Evolutionary conservation across 2,329 filamentous ascomycete genomes (phyloP), one percentile per base, ranked within the genome.

Genomic region (Aspergillus sp.): DNA sequence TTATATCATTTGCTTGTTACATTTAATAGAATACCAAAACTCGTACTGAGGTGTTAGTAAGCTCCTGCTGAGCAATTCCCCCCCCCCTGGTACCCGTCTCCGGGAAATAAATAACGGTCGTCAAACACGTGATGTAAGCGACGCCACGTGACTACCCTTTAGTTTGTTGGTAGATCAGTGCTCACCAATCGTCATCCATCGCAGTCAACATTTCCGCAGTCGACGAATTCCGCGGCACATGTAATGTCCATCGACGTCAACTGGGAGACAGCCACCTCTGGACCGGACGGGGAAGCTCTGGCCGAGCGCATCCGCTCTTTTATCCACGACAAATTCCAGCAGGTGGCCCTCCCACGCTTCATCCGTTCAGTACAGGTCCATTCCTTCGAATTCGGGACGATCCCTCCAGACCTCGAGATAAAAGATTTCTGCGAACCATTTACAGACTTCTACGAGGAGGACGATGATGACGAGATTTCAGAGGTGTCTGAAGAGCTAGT

Each of bases 401-500:
- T 91, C 44, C 78, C 87, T 35, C 93, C 93, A 1, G 81, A 87
- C 58, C 80, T 98, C 38, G 89, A 94, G 64, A 84, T 98, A 61
- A 97, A 96, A 71, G 93, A 97, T 67, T 90, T 98, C 52, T 94
- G 91, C 59, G 90, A 98, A 65, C 93, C 93, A 2, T 79, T 97
- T 49, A 85, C 90, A 0, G 93, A 98, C 61, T 98, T 98, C 64
- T 98, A 98, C 74, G 93, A 96, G 33, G 85, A 86, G 50, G 78
- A 80, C 19, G 75, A 80, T 22, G 78, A 80, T 35, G 78, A 82
- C 10, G 56, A 65, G 17, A 52, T 60, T 12, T 70, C 68, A 12
- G 65, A 65, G n/a, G 56, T 60, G 10, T 67, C 66, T 2, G 66
- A 67, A 39, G 66, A 65, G 45, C 57, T 65, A 43, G 56, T 49